Evolutionary conservation across 768 basidiomycete genomes (phyloP).

Genomic region (Mycena indigotica): DNA sequence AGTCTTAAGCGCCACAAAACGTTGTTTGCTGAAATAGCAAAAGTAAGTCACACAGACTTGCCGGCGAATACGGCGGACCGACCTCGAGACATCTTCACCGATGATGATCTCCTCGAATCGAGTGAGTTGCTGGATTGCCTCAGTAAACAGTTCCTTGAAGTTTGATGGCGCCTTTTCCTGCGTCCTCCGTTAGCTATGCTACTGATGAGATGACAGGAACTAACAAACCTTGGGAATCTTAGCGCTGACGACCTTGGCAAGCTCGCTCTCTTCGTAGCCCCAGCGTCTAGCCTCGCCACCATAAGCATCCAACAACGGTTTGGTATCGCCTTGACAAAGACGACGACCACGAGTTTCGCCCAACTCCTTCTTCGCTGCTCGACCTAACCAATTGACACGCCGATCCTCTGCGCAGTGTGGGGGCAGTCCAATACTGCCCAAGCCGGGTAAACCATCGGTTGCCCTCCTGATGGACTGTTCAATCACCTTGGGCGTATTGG

Average conservation of each 20-base stretch:
- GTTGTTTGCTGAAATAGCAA: constrained; percentile 55
- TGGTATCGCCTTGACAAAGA: constrained; percentile 54
- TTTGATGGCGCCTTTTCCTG: constrained; percentile 21
- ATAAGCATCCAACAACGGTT: constrained; percentile 44
- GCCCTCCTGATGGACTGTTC: constrained; percentile 51
- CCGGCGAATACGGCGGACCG: no score
- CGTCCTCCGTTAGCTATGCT: constrained; percentile 8
- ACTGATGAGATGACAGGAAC: constrained; percentile 2
- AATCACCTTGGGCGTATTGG: constrained; percentile 42
- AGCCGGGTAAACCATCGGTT: constrained; percentile 70
- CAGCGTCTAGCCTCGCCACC: constrained; percentile 76
- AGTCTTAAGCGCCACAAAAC: constrained; percentile 75
- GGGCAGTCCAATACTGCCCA: constrained; percentile 77
- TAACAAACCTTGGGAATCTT: constrained; percentile 38
- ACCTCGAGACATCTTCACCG: constrained; percentile 66
- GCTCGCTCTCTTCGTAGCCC: constrained; percentile 64
- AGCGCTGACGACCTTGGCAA: constrained; percentile 58
- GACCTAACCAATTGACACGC: constrained; percentile 74
- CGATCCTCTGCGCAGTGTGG: constrained; percentile 78
- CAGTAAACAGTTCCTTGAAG: constrained; percentile 76
- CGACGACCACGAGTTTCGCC: constrained; percentile 65
- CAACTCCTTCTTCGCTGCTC: constrained; percentile 65
- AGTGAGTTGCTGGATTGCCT: constrained; percentile 76
- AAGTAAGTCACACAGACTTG: no score
- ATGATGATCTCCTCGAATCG: constrained; percentile 74